Evolutionary conservation across 2,329 filamentous ascomycete genomes (phyloP), one percentile per base, ranked within the genome.

Genomic region (Acephala macrosclerotiorum): DNA sequence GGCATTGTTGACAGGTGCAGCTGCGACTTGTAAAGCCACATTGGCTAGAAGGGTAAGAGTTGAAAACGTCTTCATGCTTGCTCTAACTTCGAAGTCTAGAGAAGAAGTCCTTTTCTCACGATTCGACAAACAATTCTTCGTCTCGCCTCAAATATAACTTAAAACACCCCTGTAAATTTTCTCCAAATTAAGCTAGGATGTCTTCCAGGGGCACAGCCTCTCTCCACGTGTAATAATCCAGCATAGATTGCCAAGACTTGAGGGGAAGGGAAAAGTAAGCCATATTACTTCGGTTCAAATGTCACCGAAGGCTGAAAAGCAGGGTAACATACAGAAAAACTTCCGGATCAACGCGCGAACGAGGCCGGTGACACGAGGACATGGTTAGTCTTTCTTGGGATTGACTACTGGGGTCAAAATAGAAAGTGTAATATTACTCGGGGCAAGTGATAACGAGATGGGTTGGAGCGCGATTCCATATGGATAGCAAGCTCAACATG

Each of bases 251-350:
- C 45, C 7, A 26, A 49, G 45, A 25, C 11, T 12, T 49, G 45
- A 22, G 45, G 45, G n/a, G 45, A 42, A 25, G 18, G 45, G n/a
- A 49, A 22, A 49, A 11, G 20, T 25, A 49, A 7, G 11, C 6
- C 22, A n/a, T 18, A 18, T 42, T n/a, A 16, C 20, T 49, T 49
- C 45, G 45, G 45, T 49, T 49, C 11, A 49, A 22, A 26, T 49
- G 45, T 49, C n/a, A 49, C 45, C 45, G 45, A 49, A 49, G 45
- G 45, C 45, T 26, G 45, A 49, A 49, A 49, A 49, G 45, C 12
- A 49, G 45, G 11, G 7, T 49, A 49, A 25, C 20, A 49, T 49
- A 22, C 45, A 20, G 45, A 8, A 49, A 49, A 22, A 22, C 22
- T 9, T 26, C 45, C 45, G 45, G 45, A 49, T 49, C 45, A 49